phyloP scores from a whole-genome alignment of 192 early-diverging fungal genomes.

The Anaeromyces robustus region DNA sequence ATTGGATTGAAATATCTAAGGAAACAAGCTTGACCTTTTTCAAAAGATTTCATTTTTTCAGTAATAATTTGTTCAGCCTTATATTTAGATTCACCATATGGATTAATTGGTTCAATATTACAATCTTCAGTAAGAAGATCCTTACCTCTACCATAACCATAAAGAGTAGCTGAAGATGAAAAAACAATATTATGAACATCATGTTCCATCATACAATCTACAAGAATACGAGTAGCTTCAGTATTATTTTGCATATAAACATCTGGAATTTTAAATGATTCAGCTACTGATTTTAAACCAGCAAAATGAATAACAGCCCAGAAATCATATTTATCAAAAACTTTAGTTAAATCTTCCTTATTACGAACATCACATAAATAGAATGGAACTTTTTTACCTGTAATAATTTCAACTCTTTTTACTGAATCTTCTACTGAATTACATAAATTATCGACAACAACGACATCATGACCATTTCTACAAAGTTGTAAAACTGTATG shows the following conservation, averaged over 20 bases:
- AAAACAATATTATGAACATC: neutral
- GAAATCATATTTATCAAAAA: constrained; percentile 54
- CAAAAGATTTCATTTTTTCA: neutral
- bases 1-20: constrained; percentile 89
- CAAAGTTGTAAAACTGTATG: constrained; percentile 78
- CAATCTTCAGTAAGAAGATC: constrained; percentile 59
- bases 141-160: constrained; percentile 53
- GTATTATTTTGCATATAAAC: neutral
- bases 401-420: constrained; percentile 41
- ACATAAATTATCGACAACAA: constrained; percentile 83
- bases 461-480: constrained; percentile 58
- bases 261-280: neutral
- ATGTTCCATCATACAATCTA: neutral
- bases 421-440: constrained; percentile 62
- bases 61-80: constrained; percentile 47
- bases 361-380: constrained; percentile 67
- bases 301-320: constrained; percentile 19
- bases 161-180: constrained; percentile 52
- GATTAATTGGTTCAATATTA: constrained; percentile 59
- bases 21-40: constrained; percentile 11
- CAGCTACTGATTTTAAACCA: neutral
- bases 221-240: neutral
- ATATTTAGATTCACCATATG: constrained; percentile 92
- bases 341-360: constrained; percentile 34
- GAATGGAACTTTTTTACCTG: constrained; percentile 36